phyloP scores from a whole-genome alignment of 2,329 filamentous ascomycete genomes.

The Cadophora sp. region DNA sequence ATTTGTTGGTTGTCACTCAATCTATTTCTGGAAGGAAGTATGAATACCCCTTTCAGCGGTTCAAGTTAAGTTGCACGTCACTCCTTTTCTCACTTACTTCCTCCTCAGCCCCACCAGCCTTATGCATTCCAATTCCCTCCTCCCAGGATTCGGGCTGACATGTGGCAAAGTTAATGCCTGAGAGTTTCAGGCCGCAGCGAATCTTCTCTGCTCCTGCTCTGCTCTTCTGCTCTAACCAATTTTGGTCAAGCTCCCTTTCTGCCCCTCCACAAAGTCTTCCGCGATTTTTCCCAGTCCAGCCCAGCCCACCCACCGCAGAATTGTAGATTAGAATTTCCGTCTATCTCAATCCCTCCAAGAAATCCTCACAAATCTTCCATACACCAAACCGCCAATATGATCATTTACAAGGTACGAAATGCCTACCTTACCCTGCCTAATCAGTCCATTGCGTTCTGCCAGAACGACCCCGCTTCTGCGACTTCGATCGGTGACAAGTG shows the following conservation, averaged over 20 bases:
- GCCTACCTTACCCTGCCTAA: background rate
- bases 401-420: constrained; percentile 71
- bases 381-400: constrained; percentile 63
- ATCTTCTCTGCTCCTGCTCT: background rate
- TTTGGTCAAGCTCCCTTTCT: constrained; percentile 18
- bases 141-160: background rate
- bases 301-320: constrained; percentile 29
- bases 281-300: constrained; percentile 32
- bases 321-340: constrained; percentile 17
- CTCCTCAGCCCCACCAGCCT: constrained; percentile 1
- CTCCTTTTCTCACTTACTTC: constrained; percentile 4
- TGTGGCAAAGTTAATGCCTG: constrained; percentile 18
- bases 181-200: constrained; percentile 17
- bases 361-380: constrained; percentile 1
- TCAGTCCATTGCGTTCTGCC: background rate
- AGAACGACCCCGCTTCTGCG: constrained; percentile 19
- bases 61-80: background rate
- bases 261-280: constrained; percentile 31
- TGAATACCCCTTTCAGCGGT: background rate
- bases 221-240: background rate
- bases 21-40: background rate
- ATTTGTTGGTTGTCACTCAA: background rate
- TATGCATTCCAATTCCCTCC: background rate
- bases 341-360: constrained; percentile 6
- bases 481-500: constrained; percentile 4